Percentiles rank a stretch among this genome's conserved stretches.
phyloP scores from a whole-genome alignment of 208 protist genomes.

The Leishmania aethiopica region DNA sequence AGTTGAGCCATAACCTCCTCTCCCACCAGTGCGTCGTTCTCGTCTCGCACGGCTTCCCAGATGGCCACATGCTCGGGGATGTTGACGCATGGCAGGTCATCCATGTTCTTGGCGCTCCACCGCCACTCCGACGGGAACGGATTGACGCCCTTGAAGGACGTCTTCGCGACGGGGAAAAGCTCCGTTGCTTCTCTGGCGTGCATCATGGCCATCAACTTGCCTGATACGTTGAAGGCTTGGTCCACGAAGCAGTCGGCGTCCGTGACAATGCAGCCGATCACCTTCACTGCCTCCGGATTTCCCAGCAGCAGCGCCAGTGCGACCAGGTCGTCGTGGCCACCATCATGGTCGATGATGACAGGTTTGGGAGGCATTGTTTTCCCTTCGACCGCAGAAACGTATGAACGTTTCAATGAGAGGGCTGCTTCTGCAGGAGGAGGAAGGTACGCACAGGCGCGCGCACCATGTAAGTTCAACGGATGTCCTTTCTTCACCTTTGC shows the following conservation, averaged over 20 bases:
- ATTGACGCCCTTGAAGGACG: conserved; percentile 79
- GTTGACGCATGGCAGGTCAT: conserved; percentile 85
- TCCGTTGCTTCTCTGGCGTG: conserved; percentile 39
- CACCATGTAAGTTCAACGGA: background rate
- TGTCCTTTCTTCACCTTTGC: background rate
- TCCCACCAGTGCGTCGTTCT: conserved; percentile 59
- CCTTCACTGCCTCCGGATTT: conserved; percentile 66
- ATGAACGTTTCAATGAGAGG: background rate
- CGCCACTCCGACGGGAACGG: conserved; percentile 88
- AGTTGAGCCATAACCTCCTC: conserved; percentile 83
- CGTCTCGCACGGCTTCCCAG: conserved; percentile 47
- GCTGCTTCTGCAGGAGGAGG: background rate
- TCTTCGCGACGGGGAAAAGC: conserved; percentile 74
- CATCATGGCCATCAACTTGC: conserved; percentile 82
- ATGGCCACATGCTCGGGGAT: conserved; percentile 49
- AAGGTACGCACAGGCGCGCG: too few relatives aligned
- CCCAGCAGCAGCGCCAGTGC: conserved; percentile 76
- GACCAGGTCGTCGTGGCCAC: conserved; percentile 86
- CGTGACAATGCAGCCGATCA: conserved; percentile 84
- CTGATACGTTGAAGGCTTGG: conserved; percentile 70
- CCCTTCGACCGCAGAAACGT: background rate
- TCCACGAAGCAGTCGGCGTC: conserved; percentile 88
- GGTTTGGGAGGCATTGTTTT: conserved; percentile 35
- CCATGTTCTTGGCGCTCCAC: conserved; percentile 81
- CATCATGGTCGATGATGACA: conserved; percentile 90